These are phyloP conservation scores for Noccaea caerulescens DNA, from an alignment of 345 rosid genomes.

Conservation along the genomic window DNA sequence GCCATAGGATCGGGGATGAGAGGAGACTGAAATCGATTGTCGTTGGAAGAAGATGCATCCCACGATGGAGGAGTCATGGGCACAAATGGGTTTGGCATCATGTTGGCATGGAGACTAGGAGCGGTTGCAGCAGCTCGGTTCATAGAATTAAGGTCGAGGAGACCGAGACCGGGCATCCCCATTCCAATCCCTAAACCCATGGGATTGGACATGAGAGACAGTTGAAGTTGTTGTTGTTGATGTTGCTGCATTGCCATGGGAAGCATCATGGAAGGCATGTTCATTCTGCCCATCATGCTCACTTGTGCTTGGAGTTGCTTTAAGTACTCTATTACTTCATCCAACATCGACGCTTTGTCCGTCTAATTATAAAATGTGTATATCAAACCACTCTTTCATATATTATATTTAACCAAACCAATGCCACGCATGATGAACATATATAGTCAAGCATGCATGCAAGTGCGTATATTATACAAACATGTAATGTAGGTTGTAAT, in stretches of 20 bases:
- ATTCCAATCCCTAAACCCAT: conserved; percentile 68
- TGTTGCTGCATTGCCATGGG: conserved; percentile 86
- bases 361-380: conserved; percentile 52
- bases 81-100: conserved; percentile 63
- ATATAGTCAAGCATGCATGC: conserved; percentile 11
- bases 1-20: conserved; percentile 64
- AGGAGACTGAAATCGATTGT: conserved; percentile 49
- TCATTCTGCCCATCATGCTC: conserved; percentile 80
- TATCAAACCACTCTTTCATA: neutral
- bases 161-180: conserved; percentile 57
- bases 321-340: conserved; percentile 93
- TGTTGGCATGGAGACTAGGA: conserved; percentile 42
- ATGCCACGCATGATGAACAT: neutral
- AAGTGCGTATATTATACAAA: neutral
- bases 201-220: conserved; percentile 74
- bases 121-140: conserved; percentile 46
- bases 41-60: conserved; percentile 56
- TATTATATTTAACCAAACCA: conserved; percentile 8
- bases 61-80: conserved; percentile 57
- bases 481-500: conserved; percentile 16
- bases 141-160: conserved; percentile 49
- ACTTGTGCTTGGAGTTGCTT: conserved; percentile 91
- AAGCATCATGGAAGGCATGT: conserved; percentile 72
- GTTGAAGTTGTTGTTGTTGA: conserved; percentile 57
- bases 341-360: conserved; percentile 96